phyloP scores from a whole-genome alignment of 2,329 filamentous ascomycete species.

The Penicillium sclerotigenum region DNA sequence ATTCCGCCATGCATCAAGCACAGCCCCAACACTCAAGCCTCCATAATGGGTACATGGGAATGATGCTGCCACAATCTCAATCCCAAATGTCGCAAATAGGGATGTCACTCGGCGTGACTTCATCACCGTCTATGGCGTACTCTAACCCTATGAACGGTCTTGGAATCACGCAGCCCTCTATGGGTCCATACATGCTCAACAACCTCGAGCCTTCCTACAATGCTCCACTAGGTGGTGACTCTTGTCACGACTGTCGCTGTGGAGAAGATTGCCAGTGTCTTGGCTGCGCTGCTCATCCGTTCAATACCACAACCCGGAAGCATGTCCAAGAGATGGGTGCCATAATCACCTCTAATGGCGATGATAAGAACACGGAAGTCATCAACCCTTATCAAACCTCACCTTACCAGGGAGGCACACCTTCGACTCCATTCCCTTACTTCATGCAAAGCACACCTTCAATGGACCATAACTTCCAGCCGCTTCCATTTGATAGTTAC shows the following conservation, averaged over 20 bases:
- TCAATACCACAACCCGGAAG: conserved; percentile 45
- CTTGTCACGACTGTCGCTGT: conserved; percentile 41
- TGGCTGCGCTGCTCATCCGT: conserved; percentile 47
- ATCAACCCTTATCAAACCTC: conserved; percentile 22
- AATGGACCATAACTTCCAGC: conserved; percentile 13
- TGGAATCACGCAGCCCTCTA: conserved; percentile 15
- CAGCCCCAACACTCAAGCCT: background rate
- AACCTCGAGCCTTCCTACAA: conserved; percentile 11
- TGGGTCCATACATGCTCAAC: conserved; percentile 13
- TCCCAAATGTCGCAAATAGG: background rate
- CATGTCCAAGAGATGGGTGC: conserved; percentile 48
- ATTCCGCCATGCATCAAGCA: conserved; percentile 1
- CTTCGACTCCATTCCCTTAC: conserved; percentile 17
- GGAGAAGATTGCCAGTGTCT: conserved; percentile 47
- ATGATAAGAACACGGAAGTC: conserved; percentile 22
- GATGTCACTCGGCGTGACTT: conserved; percentile 7
- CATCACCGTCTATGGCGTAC: conserved; percentile 13
- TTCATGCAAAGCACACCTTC: conserved; percentile 16
- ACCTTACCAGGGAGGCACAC: conserved; percentile 17
- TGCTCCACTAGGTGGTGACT: conserved; percentile 14
- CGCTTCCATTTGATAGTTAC: conserved; percentile 21
- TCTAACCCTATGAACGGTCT: conserved; percentile 16
- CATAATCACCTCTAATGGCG: conserved; percentile 38
- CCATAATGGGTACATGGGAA: conserved; percentile 1
- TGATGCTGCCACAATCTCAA: background rate